A percentile compares a stretch with the other conserved stretches of the same genome.
Evolutionary conservation across 176 grass and related monocot species (phyloP).

Genomic region (Bonia amplexicaulis): DNA sequence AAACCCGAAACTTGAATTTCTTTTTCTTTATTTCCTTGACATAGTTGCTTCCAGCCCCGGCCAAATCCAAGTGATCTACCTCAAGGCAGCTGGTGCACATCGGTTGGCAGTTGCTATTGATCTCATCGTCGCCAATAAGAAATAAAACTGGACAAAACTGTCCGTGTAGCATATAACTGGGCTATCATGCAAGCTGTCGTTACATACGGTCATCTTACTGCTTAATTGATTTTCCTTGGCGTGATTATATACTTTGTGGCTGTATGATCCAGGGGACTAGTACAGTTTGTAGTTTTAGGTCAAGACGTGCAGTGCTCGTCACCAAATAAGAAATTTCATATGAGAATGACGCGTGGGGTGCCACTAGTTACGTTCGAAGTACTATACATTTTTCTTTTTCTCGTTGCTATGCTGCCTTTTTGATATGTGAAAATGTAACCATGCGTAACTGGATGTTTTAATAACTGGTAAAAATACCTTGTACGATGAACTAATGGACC

Average conservation of each 20-base stretch:
- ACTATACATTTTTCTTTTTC: background rate
- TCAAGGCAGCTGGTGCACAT: background rate
- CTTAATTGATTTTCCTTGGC: background rate
- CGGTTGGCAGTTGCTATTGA: background rate
- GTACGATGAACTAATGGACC: background rate
- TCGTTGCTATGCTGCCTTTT: background rate
- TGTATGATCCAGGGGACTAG: background rate
- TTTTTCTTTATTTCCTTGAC: background rate
- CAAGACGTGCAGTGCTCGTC: background rate
- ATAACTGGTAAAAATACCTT: background rate
- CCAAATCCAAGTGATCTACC: constrained; percentile 51
- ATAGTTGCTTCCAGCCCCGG: constrained; percentile 69
- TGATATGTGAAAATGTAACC: background rate
- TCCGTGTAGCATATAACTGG: constrained; percentile 12
- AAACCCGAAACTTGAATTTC: background rate
- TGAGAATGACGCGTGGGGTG: background rate
- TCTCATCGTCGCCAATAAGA: background rate
- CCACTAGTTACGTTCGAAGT: background rate
- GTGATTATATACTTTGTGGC: background rate
- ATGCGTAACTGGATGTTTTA: background rate
- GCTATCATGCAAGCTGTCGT: background rate
- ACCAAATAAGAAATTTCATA: background rate
- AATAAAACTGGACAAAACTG: constrained; percentile 32
- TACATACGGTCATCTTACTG: background rate
- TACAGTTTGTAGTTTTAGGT: background rate